Conservation (phyloP, 345 rosid genomes). For the Gossypioides kirkii region DNA sequence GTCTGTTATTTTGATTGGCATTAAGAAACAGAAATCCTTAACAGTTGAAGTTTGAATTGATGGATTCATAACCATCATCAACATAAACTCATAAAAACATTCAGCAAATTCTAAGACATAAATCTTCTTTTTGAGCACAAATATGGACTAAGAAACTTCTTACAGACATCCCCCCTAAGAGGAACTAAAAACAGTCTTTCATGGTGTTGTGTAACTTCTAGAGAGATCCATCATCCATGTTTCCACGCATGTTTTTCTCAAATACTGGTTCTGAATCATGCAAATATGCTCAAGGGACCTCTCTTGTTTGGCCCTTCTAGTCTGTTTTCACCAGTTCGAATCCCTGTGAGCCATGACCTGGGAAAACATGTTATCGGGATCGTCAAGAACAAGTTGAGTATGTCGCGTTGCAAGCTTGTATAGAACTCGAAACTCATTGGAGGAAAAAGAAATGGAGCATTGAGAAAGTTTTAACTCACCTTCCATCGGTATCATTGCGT, state of each 20-base stretch:
- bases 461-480: slow-evolving; percentile 33
- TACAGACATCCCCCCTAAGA: too few relatives aligned
- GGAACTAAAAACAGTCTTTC: too few relatives aligned
- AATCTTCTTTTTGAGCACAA: too few relatives aligned
- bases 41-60: neutral
- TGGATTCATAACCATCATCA: neutral
- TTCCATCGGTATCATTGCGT: slow-evolving; percentile 38
- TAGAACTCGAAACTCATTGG: neutral
- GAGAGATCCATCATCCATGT: too few relatives aligned
- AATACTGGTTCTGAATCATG: slow-evolving; percentile 18
- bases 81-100: neutral
- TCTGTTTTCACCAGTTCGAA: slow-evolving; percentile 50
- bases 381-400: neutral
- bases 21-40: neutral
- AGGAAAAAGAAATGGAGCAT: neutral
- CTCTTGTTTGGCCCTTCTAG: slow-evolving; percentile 55
- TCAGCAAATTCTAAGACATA: too few relatives aligned
- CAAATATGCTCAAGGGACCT: slow-evolving; percentile 74
- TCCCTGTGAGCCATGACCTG: slow-evolving; percentile 68
- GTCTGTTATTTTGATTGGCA: too few relatives aligned
- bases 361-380: slow-evolving; percentile 8
- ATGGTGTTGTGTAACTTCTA: too few relatives aligned
- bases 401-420: neutral
- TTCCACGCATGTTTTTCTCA: too few relatives aligned
- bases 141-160: too few relatives aligned